A percentile compares a stretch with the other conserved stretches of the same genome.
phyloP scores from a whole-genome alignment of 2,329 filamentous ascomycete genomes.

The Coniochaeta prunicola region DNA sequence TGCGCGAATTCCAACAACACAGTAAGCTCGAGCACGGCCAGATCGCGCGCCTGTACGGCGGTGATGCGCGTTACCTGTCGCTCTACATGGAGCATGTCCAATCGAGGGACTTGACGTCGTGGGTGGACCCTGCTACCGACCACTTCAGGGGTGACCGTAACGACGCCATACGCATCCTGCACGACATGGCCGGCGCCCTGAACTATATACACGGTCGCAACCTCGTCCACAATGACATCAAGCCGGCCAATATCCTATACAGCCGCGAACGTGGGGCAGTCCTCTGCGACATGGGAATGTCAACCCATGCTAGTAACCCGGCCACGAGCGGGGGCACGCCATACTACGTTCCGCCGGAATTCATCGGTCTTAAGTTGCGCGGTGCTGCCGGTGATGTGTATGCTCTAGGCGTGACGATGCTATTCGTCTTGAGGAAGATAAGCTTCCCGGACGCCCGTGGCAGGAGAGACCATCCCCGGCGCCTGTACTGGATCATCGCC shows the following conservation, averaged over 20 bases:
- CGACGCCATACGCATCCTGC: slow-evolving; percentile 45
- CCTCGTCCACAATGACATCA: slow-evolving; percentile 55
- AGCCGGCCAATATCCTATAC: slow-evolving; percentile 55
- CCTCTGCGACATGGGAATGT: slow-evolving; percentile 54
- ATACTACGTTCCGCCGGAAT: slow-evolving; percentile 56
- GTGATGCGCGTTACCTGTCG: slow-evolving; percentile 52
- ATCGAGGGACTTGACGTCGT: slow-evolving; percentile 46
- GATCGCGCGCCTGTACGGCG: slow-evolving; percentile 51
- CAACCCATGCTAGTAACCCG: slow-evolving; percentile 37
- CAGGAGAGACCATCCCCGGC: slow-evolving; percentile 37
- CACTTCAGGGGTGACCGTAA: slow-evolving; percentile 40
- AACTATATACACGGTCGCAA: slow-evolving; percentile 47
- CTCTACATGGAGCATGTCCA: slow-evolving; percentile 57
- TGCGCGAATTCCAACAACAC: slow-evolving; percentile 50
- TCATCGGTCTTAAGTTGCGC: slow-evolving; percentile 46
- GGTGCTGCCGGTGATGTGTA: slow-evolving; percentile 51
- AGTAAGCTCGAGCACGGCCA: slow-evolving; percentile 47
- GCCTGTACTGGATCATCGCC: slow-evolving; percentile 52
- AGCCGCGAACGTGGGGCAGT: slow-evolving; percentile 50
- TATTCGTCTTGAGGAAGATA: slow-evolving; percentile 50
- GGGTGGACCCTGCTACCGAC: slow-evolving; percentile 40
- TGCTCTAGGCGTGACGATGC: slow-evolving; percentile 54
- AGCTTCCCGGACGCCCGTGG: slow-evolving; percentile 46
- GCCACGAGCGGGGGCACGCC: slow-evolving; percentile 49
- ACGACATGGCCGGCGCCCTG: slow-evolving; percentile 46